A percentile compares a stretch with the other conserved stretches of the same genome.
phyloP scores from a whole-genome alignment of 2,329 filamentous ascomycete genomes.

The Raffaelea deltoideospora region DNA sequence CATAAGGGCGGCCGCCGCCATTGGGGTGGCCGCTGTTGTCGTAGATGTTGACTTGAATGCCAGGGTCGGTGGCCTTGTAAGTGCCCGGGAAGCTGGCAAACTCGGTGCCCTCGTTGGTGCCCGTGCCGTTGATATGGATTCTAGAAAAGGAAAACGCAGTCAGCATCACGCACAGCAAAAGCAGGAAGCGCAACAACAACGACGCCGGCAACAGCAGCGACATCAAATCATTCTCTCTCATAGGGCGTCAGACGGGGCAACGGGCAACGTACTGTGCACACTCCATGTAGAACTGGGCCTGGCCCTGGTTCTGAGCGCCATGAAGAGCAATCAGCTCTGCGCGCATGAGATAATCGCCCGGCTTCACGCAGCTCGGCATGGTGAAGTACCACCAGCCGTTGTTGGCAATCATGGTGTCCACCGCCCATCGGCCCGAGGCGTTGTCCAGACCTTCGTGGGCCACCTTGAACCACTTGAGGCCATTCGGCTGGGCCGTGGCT shows the following conservation, averaged over 20 bases:
- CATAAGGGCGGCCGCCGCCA: constrained; percentile 17
- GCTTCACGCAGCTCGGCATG: constrained; percentile 22
- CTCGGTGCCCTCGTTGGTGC: constrained; percentile 15
- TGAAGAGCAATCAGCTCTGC: constrained; percentile 8
- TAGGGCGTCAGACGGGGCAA: constrained; percentile 19
- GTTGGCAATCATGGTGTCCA: constrained; percentile 31
- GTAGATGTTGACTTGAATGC: constrained; percentile 32
- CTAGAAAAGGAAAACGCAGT: no score
- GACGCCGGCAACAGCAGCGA: no score
- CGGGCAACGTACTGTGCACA: constrained; percentile 11
- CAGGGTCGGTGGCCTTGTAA: constrained; percentile 25
- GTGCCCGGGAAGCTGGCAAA: constrained; percentile 24
- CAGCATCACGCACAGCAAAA: no score
- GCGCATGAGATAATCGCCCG: constrained; percentile 9
- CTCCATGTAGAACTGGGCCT: constrained; percentile 8
- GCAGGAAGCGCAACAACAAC: no score
- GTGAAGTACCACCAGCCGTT: constrained; percentile 26
- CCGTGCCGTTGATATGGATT: constrained; percentile 17
- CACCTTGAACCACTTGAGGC: constrained; percentile 36
- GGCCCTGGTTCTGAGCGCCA: constrained; percentile 2
- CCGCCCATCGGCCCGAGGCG: constrained; percentile 26
- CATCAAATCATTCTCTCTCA: constrained; percentile 10
- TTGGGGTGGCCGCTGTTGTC: constrained; percentile 14
- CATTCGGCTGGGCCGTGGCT: constrained; percentile 20
- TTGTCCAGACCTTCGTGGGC: constrained; percentile 19